Percentiles rank a stretch among this genome's conserved stretches.
These are phyloP conservation scores for Colletotrichum plurivorum DNA, from an alignment of 2,329 filamentous ascomycete genomes.

Conservation along the genomic window DNA sequence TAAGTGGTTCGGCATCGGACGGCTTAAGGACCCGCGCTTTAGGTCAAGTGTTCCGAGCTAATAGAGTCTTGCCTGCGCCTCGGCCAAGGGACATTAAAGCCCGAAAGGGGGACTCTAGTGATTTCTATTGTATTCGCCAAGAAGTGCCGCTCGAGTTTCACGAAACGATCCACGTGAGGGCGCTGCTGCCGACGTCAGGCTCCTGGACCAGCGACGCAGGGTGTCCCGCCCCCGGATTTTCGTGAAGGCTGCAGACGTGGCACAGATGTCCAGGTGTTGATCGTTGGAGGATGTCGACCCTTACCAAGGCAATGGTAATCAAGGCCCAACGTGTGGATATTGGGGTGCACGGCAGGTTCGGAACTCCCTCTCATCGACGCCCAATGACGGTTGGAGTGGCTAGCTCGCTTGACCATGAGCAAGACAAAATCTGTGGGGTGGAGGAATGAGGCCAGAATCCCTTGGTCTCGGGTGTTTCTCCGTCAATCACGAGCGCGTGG, in stretches of 20 bases:
- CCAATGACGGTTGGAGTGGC: too few relatives aligned
- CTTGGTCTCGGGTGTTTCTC: not conserved
- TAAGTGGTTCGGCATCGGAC: slow-evolving; percentile 11
- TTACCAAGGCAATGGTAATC: slow-evolving; percentile 10
- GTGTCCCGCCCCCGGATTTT: slow-evolving; percentile 30
- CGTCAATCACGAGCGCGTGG: slow-evolving; percentile 26
- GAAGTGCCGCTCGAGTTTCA: not conserved
- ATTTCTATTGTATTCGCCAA: not conserved
- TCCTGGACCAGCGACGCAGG: slow-evolving; percentile 26
- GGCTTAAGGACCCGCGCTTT: not conserved
- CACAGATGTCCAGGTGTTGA: slow-evolving; percentile 10
- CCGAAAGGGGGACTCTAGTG: not conserved
- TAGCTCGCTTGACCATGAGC: too few relatives aligned
- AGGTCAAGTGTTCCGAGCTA: not conserved
- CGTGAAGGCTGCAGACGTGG: slow-evolving; percentile 25
- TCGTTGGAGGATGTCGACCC: not conserved
- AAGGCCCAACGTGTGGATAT: too few relatives aligned
- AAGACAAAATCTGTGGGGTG: not conserved
- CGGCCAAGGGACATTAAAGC: not conserved
- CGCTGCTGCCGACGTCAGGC: slow-evolving; percentile 11
- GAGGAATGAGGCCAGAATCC: not conserved
- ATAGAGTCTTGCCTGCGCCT: too few relatives aligned
- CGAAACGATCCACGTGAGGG: not conserved
- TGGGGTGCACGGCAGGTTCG: not conserved
- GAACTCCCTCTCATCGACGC: too few relatives aligned